A percentile compares a stretch with the other conserved stretches of the same genome.
These are phyloP conservation scores for Solanum pinnatisectum DNA, from an alignment of 257 asterid genomes.

Conservation along the genomic window DNA sequence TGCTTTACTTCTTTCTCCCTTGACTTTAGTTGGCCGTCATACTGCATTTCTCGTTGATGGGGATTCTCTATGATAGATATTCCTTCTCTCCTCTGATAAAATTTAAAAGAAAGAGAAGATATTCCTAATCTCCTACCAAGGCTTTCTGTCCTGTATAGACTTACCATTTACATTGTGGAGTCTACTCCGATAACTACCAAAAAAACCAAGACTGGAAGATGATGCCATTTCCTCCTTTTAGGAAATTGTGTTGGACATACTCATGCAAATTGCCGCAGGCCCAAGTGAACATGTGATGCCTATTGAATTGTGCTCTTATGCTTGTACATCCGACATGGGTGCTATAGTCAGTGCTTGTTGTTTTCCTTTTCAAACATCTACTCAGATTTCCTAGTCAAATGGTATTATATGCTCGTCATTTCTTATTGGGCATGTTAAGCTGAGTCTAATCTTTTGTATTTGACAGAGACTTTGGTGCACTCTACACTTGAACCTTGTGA, in stretches of 20 bases:
- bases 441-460: neutral
- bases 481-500: slow-evolving; percentile 82
- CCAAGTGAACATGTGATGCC: neutral
- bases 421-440: neutral
- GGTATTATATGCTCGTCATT: neutral
- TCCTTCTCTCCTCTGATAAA: neutral
- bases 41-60: neutral
- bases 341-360: neutral
- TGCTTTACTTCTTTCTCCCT: neutral
- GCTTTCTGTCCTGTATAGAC: neutral
- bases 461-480: slow-evolving; percentile 99
- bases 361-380: neutral
- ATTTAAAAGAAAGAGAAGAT: neutral
- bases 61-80: neutral
- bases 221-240: neutral
- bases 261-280: neutral
- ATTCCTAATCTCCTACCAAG: neutral
- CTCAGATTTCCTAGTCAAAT: neutral
- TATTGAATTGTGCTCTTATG: neutral
- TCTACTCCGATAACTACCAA: neutral
- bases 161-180: neutral
- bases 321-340: neutral
- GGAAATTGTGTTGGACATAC: neutral
- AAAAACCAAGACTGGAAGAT: neutral
- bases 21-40: neutral